phyloP scores from a whole-genome alignment of 192 early-diverging fungal species.

The Phycomyces nitens region DNA sequence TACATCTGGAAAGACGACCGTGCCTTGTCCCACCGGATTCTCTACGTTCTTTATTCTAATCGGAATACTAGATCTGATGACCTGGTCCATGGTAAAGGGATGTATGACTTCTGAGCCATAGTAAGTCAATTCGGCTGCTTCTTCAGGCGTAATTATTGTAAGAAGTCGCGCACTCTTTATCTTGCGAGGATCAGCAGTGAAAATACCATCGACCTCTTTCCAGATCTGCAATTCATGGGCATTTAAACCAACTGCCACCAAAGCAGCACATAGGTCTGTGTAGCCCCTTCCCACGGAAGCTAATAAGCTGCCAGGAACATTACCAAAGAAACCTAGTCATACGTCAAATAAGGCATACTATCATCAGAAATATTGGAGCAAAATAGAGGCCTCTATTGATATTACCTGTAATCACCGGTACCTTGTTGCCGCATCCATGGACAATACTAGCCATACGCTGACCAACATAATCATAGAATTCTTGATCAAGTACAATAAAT shows the following conservation, averaged over 20 bases:
- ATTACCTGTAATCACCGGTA: conserved; percentile 73
- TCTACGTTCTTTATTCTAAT: conserved; percentile 95
- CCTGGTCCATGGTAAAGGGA: conserved; percentile 95
- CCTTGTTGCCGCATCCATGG: conserved; percentile 42
- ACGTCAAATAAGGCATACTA: not conserved
- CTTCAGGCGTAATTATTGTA: conserved; percentile 83
- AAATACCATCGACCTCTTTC: conserved; percentile 96
- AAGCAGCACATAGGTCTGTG: conserved; percentile 88
- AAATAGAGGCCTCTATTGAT: too few relatives aligned
- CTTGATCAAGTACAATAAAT: conserved; percentile 77
- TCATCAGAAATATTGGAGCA: not conserved
- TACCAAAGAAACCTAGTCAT: conserved; percentile 74
- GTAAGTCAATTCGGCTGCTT: conserved; percentile 91
- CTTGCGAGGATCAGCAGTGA: conserved; percentile 93
- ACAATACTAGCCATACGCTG: conserved; percentile 50
- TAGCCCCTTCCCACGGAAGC: conserved; percentile 88
- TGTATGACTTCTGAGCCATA: conserved; percentile 90
- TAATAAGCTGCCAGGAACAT: conserved; percentile 80
- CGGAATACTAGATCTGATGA: conserved; percentile 84
- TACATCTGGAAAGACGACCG: conserved; percentile 78
- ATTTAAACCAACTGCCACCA: conserved; percentile 74
- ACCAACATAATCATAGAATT: conserved; percentile 85
- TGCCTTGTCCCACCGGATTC: conserved; percentile 78
- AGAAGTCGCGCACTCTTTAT: conserved; percentile 73
- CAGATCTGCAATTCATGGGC: conserved; percentile 88